Conservation (phyloP, 768 basidiomycete species). For the Kwoniella newhampshirensis region DNA sequence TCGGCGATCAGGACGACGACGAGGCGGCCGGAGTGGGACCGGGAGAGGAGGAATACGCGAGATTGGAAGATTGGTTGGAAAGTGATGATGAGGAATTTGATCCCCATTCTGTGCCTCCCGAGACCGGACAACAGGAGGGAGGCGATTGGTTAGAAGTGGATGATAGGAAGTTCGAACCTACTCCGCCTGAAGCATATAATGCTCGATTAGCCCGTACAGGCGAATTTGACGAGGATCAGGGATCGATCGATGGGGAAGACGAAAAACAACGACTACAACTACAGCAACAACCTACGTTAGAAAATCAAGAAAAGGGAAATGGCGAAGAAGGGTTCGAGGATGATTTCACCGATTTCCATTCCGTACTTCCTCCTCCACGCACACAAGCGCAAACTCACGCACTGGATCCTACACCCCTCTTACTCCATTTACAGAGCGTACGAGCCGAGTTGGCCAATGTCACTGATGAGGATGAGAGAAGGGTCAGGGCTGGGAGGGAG, state of each 20-base stretch:
- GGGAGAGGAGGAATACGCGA: conserved; percentile 35
- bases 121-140: not conserved
- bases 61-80: conserved; percentile 46
- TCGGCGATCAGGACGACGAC: conserved; percentile 10
- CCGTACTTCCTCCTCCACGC: conserved; percentile 18
- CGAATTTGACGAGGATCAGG: not conserved
- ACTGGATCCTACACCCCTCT: conserved; percentile 43
- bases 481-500: conserved; percentile 39
- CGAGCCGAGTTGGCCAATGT: conserved; percentile 37
- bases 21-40: conserved; percentile 12
- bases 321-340: conserved; percentile 31
- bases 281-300: too few relatives aligned
- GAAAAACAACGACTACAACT: conserved; percentile 2
- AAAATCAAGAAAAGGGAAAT: too few relatives aligned
- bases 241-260: not conserved
- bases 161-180: conserved; percentile 19
- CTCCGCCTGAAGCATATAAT: conserved; percentile 2
- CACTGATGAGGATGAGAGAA: conserved; percentile 35
- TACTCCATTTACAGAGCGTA: conserved; percentile 41
- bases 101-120: not conserved
- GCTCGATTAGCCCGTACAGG: not conserved
- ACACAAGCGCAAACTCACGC: not conserved
- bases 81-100: conserved; percentile 20
- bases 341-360: conserved; percentile 36
- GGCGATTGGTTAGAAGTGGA: conserved; percentile 20